These are phyloP conservation scores for Tulasnella sp. DNA, from an alignment of 768 basidiomycete species.

Conservation along the genomic window DNA sequence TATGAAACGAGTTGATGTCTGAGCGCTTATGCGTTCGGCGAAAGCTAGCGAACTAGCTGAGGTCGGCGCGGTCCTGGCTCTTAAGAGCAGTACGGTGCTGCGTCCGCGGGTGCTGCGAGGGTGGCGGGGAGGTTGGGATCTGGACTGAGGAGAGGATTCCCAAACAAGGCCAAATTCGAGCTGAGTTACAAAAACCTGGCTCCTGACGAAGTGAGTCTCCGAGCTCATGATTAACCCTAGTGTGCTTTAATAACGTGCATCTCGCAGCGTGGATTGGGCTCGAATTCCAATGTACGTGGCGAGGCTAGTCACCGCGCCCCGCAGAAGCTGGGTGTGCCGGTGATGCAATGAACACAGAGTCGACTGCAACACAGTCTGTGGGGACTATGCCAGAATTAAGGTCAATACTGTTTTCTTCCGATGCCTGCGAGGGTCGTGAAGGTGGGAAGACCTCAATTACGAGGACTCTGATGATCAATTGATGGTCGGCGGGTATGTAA, in stretches of 20 bases:
- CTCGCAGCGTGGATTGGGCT: conserved; percentile 50
- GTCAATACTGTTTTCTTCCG: neutral
- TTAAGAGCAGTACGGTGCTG: neutral
- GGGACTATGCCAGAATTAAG: neutral
- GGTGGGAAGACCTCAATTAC: neutral
- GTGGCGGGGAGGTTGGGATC: conserved; percentile 19
- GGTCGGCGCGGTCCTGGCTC: neutral
- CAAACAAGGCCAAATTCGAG: conserved; percentile 14
- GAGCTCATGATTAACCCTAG: neutral
- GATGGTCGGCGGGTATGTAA: neutral
- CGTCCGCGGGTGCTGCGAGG: conserved; percentile 2
- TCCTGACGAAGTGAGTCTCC: conserved; percentile 28
- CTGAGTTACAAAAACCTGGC: conserved; percentile 30
- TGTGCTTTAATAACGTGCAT: neutral
- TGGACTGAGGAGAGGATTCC: conserved; percentile 7
- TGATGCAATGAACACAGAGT: neutral
- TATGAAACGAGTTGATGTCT: no score
- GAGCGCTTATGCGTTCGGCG: no score
- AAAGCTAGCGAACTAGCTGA: neutral
- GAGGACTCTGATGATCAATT: neutral
- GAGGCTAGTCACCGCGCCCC: conserved; percentile 42
- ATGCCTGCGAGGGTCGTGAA: neutral
- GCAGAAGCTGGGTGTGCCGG: neutral
- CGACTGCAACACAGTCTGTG: neutral
- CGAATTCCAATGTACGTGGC: conserved; percentile 68